Conservation (phyloP, 2,329 filamentous ascomycete species). For the Conoideocrella luteorostrata region DNA sequence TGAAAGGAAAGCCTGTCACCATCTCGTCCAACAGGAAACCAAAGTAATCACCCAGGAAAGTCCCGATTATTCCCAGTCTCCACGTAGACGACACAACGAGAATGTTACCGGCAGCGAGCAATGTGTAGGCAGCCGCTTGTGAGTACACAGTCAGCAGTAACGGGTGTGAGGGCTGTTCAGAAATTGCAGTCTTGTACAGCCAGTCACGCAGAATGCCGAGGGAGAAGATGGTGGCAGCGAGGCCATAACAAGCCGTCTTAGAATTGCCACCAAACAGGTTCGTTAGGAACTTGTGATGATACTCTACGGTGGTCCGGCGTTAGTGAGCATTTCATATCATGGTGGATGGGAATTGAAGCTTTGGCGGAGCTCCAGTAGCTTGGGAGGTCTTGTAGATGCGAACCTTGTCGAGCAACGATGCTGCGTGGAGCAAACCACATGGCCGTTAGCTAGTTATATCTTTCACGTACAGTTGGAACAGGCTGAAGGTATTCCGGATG, state of each 20-base stretch:
- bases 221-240: conserved; percentile 84
- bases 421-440: conserved; percentile 35
- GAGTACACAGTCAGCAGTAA: conserved; percentile 55
- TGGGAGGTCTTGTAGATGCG: conserved; percentile 4
- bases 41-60: conserved; percentile 97
- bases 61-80: conserved; percentile 88
- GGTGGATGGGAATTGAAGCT: conserved; percentile 13
- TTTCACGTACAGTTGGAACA: background rate
- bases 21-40: conserved; percentile 95
- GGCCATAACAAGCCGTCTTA: conserved; percentile 77
- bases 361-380: background rate
- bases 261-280: conserved; percentile 76
- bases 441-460: background rate
- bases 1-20: conserved; percentile 95
- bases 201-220: conserved; percentile 84
- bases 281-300: conserved; percentile 83
- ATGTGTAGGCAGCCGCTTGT: conserved; percentile 59
- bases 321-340: conserved; percentile 13
- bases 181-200: conserved; percentile 79
- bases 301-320: conserved; percentile 53
- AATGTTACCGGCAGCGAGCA: conserved; percentile 71
- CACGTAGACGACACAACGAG: conserved; percentile 87
- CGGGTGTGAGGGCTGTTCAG: conserved; percentile 67
- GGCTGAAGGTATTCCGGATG: background rate
- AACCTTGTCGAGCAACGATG: conserved; percentile 77